Conservation (phyloP, 1,284 basidiomycete species). For the Stereum hirsutum region DNA sequence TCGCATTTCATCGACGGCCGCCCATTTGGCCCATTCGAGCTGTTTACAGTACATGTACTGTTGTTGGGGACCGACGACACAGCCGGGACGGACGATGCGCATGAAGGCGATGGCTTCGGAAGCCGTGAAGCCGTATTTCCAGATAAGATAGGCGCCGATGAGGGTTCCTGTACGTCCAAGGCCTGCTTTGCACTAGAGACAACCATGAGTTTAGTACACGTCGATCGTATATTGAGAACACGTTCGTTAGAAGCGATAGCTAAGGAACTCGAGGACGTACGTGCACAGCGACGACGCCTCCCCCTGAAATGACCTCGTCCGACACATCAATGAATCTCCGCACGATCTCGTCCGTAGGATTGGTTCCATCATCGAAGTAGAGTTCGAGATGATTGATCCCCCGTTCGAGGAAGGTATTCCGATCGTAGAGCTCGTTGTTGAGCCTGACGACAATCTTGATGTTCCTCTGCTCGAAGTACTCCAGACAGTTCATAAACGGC, state of each 20-base stretch:
- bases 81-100: conserved; percentile 93
- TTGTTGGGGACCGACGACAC: conserved; percentile 90
- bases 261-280: conserved; percentile 34
- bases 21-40: conserved; percentile 91
- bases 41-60: conserved; percentile 98
- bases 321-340: conserved; percentile 82
- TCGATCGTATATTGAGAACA: background rate
- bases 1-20: conserved; percentile 69
- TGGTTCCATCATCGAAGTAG: conserved; percentile 98
- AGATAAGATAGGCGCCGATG: conserved; percentile 96
- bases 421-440: conserved; percentile 94
- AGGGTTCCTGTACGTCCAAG: conserved; percentile 90
- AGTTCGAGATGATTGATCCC: conserved; percentile 89
- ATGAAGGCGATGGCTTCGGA: conserved; percentile 97
- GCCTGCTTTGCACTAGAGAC: conserved; percentile 83
- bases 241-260: conserved; percentile 6
- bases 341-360: conserved; percentile 92
- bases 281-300: conserved; percentile 82
- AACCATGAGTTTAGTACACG: conserved; percentile 14
- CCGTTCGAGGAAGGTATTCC: conserved; percentile 71
- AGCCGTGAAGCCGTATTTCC: conserved; percentile 99
- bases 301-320: conserved; percentile 70
- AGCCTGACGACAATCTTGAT: conserved; percentile 92
- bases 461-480: conserved; percentile 83
- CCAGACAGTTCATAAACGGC: conserved; percentile 81